Evolutionary conservation across 305 asterid genomes (phyloP).

Genomic region (Nicotiana rustica): DNA sequence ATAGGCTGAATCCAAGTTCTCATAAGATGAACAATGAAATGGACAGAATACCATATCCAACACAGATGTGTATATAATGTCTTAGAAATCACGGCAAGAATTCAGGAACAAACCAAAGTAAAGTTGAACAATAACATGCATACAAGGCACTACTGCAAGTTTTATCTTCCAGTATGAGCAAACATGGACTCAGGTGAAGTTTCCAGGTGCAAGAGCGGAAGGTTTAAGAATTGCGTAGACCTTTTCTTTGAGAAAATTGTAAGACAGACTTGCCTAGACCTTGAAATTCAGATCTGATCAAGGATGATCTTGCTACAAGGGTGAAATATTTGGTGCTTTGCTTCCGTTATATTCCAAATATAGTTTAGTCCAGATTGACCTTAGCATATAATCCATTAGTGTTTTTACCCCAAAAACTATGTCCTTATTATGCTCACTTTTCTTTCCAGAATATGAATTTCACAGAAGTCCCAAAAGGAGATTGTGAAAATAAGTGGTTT

Average conservation of each 20-base stretch:
- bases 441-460: not conserved
- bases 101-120: conserved; percentile 11
- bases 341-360: no score
- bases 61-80: not conserved
- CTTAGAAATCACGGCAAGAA: not conserved
- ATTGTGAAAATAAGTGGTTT: not conserved
- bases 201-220: not conserved
- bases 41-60: not conserved
- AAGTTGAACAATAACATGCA: not conserved
- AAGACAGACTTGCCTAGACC: no score
- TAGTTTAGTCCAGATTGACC: not conserved
- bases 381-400: not conserved
- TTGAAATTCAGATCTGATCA: not conserved
- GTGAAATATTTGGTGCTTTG: not conserved
- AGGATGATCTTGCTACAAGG: not conserved
- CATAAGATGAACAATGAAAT: no score
- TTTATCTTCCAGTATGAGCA: not conserved
- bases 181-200: not conserved
- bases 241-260: not conserved
- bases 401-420: not conserved
- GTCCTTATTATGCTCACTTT: not conserved
- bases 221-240: not conserved
- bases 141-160: not conserved
- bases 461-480: no score
- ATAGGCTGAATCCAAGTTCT: no score